A percentile compares a stretch with the other conserved stretches of the same genome.
These are phyloP conservation scores for Beauveria medogensis DNA, from an alignment of 2,329 filamentous ascomycete species.

Conservation along the genomic window DNA sequence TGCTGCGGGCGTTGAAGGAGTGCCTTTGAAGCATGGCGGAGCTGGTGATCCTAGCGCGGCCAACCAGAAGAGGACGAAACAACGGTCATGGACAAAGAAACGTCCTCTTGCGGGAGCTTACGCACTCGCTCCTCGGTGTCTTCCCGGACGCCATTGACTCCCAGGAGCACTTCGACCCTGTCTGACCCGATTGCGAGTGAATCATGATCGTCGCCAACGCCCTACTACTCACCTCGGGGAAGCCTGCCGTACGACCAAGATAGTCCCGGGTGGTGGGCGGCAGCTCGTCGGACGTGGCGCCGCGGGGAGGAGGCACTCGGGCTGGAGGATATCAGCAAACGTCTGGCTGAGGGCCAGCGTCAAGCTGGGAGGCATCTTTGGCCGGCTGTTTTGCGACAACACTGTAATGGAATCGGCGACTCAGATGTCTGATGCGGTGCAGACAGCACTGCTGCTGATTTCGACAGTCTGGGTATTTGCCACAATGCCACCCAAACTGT, in stretches of 20 bases:
- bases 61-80: not conserved
- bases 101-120: not conserved
- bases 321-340: not conserved
- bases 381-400: not conserved
- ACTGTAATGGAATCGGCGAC: not conserved
- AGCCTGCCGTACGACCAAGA: conserved; percentile 56
- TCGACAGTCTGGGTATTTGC: conserved; percentile 52
- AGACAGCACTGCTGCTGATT: not conserved
- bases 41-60: no score
- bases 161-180: conserved; percentile 75
- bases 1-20: not conserved
- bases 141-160: conserved; percentile 60
- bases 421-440: not conserved
- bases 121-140: conserved; percentile 50
- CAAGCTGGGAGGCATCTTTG: not conserved
- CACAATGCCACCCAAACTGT: conserved; percentile 64
- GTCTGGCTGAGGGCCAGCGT: not conserved
- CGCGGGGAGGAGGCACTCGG: not conserved
- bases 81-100: not conserved
- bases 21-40: not conserved
- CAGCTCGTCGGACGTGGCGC: conserved; percentile 28
- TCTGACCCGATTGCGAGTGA: conserved; percentile 74
- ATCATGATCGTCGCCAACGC: conserved; percentile 63
- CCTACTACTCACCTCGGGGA: conserved; percentile 57
- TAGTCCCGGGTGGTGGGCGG: conserved; percentile 56